phyloP scores from a whole-genome alignment of 768 basidiomycete species.

The Pulveroboletus sp. region DNA sequence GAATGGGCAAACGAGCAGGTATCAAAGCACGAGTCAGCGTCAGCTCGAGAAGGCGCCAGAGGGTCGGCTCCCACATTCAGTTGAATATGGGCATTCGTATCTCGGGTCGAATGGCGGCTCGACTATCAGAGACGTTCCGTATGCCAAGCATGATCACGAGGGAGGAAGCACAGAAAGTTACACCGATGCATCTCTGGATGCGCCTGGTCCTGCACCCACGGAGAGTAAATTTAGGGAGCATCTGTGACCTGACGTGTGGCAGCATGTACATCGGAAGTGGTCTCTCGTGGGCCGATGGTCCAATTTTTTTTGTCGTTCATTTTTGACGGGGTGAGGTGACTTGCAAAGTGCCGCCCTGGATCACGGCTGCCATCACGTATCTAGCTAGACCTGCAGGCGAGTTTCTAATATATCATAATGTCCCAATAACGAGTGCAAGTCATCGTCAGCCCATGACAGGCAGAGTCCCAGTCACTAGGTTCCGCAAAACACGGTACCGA shows the following conservation, averaged over 20 bases:
- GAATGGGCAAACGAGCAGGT: conserved; percentile 15
- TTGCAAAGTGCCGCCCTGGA: neutral
- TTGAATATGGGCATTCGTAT: neutral
- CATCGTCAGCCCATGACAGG: neutral
- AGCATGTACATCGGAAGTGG: neutral
- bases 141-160: conserved; percentile 9
- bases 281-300: neutral
- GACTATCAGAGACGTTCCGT: conserved; percentile 8
- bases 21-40: conserved; percentile 49
- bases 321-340: neutral
- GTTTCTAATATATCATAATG: neutral
- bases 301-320: neutral
- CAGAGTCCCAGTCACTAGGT: neutral
- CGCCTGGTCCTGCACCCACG: conserved; percentile 29
- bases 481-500: neutral
- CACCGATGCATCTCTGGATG: conserved; percentile 10
- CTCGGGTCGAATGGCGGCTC: conserved; percentile 6
- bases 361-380: neutral
- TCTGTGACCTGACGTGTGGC: conserved; percentile 5
- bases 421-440: neutral
- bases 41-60: conserved; percentile 74
- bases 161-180: neutral
- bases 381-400: neutral
- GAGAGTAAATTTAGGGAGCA: conserved; percentile 32
- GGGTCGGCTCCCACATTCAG: conserved; percentile 38